Evolutionary conservation across 2,329 filamentous ascomycete species (phyloP), one percentile per base, ranked within the genome.

Genomic region (Penicillium sp.): DNA sequence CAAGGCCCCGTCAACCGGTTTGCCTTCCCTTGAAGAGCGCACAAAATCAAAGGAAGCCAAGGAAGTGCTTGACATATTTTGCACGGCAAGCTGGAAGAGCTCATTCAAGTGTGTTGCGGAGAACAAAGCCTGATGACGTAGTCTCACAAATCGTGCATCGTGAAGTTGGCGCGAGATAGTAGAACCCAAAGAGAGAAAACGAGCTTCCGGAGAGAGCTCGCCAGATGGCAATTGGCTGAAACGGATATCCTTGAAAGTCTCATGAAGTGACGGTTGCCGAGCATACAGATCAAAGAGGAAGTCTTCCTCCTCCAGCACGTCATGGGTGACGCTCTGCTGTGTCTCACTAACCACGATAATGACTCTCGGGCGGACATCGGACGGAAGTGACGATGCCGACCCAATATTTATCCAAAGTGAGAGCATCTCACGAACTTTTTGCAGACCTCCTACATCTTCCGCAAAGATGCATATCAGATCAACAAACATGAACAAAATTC

Each of bases 401-500:
- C 43, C 27, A 14, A 42, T 36, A 11, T 6, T 13, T 13, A 21
- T 16, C 39, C 28, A 46, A 4, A 25, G 20, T 28, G 8, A 26
- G 10, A 46, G 18, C 10, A 46, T 29, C 14, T 31, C 15, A n/a
- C 16, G 19, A 10, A 36, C 35, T 7, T 9, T 32, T 13, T 39
- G 27, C 8, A 39, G 26, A 1, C 35, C 35, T 4, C 35, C 27
- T 18, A 46, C 27, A 33, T 46, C 32, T 19, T 46, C 35, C 4
- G 27, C 36, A 34, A 46, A 46, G 9, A 42, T 46, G 28, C 39
- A 46, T 15, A 46, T 18, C 20, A 46, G 20, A 21, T 46, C 35
- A 3, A 41, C 23, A 21, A 46, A 39, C 15, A 42, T 23, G 28
- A 46, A 46, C 4, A 46, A 15, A 10, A 46, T 18, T 4, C 32